phyloP scores from a whole-genome alignment of 352 stramenopile species.

The Pythium apleroticum region DNA sequence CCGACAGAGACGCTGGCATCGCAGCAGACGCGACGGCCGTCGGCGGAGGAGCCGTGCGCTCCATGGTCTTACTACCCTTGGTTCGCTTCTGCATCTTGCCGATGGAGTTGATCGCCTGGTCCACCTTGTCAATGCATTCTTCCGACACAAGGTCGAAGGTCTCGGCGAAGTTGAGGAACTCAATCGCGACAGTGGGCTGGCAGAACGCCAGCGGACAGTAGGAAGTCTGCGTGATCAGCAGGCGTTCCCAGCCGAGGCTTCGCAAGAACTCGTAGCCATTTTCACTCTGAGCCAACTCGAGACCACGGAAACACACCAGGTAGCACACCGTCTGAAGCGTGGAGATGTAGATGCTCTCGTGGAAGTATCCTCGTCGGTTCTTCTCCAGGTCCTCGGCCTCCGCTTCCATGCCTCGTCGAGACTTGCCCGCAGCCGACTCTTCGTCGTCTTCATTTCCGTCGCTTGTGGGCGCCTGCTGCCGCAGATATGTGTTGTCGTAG shows the following conservation, averaged over 20 bases:
- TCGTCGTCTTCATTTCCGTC: constrained; percentile 16
- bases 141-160: constrained; percentile 76
- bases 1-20: constrained; percentile 25
- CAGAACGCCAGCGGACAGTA: constrained; percentile 79
- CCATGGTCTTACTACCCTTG: constrained; percentile 62
- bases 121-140: constrained; percentile 71
- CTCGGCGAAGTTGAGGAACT: constrained; percentile 84
- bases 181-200: constrained; percentile 74
- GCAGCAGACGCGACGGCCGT: constrained; percentile 29
- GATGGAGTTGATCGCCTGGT: constrained; percentile 61
- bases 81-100: constrained; percentile 32
- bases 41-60: constrained; percentile 51
- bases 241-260: constrained; percentile 76
- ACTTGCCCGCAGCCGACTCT: constrained; percentile 23
- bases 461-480: constrained; percentile 26
- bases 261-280: constrained; percentile 81
- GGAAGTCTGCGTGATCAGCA: constrained; percentile 52
- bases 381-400: constrained; percentile 34
- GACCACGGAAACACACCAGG: constrained; percentile 96
- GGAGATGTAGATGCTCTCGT: constrained; percentile 77
- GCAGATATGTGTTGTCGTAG: constrained; percentile 47
- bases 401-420: constrained; percentile 23
- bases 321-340: constrained; percentile 96
- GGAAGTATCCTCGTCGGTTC: constrained; percentile 36
- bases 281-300: constrained; percentile 74